Evolutionary conservation across 768 basidiomycete species (phyloP).

Genomic region (Tulasnella calospora): DNA sequence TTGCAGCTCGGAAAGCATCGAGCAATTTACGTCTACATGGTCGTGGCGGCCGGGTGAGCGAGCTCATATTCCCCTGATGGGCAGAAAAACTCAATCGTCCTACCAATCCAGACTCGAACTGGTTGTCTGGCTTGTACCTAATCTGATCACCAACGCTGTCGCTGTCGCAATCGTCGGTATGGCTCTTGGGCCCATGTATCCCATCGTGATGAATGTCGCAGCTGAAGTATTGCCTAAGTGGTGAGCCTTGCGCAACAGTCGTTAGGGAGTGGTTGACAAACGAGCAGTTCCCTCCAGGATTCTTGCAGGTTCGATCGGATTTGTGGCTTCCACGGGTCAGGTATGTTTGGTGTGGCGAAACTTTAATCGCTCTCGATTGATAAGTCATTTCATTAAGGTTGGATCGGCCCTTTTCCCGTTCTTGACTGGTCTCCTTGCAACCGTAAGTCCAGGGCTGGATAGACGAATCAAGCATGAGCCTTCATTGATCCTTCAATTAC

Average conservation of each 20-base stretch:
- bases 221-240: constrained; percentile 19
- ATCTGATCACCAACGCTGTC: constrained; percentile 37
- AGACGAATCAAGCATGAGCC: not conserved
- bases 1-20: constrained; percentile 27
- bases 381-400: constrained; percentile 40
- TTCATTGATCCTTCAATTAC: not conserved
- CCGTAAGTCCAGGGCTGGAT: not conserved
- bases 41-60: constrained; percentile 29
- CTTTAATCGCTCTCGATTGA: not conserved
- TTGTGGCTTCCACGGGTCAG: constrained; percentile 36
- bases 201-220: constrained; percentile 17
- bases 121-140: constrained; percentile 39
- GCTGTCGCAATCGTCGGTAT: constrained; percentile 39
- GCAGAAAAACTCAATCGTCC: not conserved
- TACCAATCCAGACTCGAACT: constrained; percentile 33
- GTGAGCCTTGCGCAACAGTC: not conserved
- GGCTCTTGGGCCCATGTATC: constrained; percentile 39
- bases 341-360: not conserved
- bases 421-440: constrained; percentile 36
- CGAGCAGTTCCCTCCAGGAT: not conserved
- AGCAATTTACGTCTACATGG: constrained; percentile 29
- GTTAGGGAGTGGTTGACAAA: not conserved
- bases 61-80: not conserved
- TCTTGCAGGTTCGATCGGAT: constrained; percentile 30
- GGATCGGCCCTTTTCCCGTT: constrained; percentile 71